phyloP scores from a whole-genome alignment of 176 grass and related monocot species.

The Oryza punctata region DNA sequence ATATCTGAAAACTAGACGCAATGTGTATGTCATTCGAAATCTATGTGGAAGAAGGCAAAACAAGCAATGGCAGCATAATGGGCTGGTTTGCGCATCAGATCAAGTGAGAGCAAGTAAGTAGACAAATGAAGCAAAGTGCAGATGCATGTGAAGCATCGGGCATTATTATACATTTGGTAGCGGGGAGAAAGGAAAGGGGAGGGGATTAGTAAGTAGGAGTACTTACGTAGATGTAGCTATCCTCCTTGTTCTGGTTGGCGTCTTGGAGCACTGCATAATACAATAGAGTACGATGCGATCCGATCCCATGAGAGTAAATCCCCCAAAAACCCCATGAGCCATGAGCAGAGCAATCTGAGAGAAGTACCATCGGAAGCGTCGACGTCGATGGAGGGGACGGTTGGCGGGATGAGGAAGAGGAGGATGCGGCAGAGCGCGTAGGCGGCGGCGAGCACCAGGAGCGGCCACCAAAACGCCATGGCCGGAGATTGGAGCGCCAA shows the following conservation, averaged over 20 bases:
- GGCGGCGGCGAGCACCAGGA: conserved; percentile 76
- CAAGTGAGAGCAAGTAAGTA: background rate
- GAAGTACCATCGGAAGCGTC: conserved; percentile 76
- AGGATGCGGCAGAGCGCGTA: conserved; percentile 85
- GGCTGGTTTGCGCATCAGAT: background rate
- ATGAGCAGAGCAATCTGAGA: background rate
- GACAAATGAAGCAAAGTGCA: background rate
- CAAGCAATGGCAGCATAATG: background rate
- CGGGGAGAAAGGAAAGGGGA: background rate
- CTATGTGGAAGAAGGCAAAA: background rate
- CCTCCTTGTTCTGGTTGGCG: conserved; percentile 72
- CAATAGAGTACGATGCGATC: background rate
- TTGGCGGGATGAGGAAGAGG: conserved; percentile 90
- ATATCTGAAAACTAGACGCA: background rate
- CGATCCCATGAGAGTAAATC: background rate
- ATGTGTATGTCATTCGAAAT: background rate
- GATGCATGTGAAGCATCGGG: background rate
- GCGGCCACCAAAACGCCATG: conserved; percentile 97
- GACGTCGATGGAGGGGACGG: conserved; percentile 93
- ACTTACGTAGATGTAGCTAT: conserved; percentile 85
- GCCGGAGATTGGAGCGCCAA: background rate
- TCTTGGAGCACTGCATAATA: conserved; percentile 63
- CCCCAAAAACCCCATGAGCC: conserved; percentile 19
- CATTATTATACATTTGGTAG: background rate
- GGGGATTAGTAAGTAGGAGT: background rate